phyloP scores from a whole-genome alignment of 495 filamentous ascomycete genomes.

The Penicillium diatomitis region DNA sequence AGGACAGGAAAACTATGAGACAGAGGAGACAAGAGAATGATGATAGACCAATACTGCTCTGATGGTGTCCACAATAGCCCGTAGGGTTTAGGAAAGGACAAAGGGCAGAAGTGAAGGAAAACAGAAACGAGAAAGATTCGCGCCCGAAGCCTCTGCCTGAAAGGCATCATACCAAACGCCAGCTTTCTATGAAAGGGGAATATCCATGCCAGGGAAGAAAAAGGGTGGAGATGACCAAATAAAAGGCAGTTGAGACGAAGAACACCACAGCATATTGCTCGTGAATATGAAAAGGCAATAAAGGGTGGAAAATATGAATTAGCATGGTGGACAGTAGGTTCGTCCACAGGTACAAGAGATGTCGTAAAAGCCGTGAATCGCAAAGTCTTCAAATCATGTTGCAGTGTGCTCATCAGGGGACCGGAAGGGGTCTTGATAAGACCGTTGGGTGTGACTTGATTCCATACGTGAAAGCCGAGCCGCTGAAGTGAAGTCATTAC shows the following conservation, averaged over 20 bases:
- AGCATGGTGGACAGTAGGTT: slow-evolving; percentile 10
- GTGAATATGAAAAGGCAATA: slow-evolving; percentile 13
- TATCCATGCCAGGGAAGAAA: slow-evolving; percentile 18
- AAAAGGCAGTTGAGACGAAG: slow-evolving; percentile 7
- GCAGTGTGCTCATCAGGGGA: slow-evolving; percentile 27
- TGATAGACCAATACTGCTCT: slow-evolving; percentile 3
- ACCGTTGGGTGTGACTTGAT: slow-evolving; percentile 46
- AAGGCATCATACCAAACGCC: slow-evolving; percentile 35
- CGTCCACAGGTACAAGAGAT: not conserved
- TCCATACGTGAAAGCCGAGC: slow-evolving; percentile 77
- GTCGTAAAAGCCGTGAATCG: slow-evolving; percentile 24
- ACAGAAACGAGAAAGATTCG: slow-evolving; percentile 11
- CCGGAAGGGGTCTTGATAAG: slow-evolving; percentile 28
- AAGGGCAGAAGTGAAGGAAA: not conserved
- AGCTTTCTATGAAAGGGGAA: slow-evolving; percentile 38
- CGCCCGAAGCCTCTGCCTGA: slow-evolving; percentile 24
- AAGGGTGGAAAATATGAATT: slow-evolving; percentile 19
- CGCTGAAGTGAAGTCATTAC: slow-evolving; percentile 83
- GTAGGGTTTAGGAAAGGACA: slow-evolving; percentile 6
- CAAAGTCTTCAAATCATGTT: slow-evolving; percentile 25
- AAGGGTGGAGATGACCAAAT: slow-evolving; percentile 6
- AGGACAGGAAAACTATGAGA: slow-evolving; percentile 12
- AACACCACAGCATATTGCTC: slow-evolving; percentile 26
- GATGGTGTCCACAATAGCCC: slow-evolving; percentile 6
- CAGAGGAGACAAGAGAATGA: slow-evolving; percentile 8